Base-by-base conservation (phyloP, 1,139 yeast genomes). In the Hyphopichia khmerensis region DNA sequence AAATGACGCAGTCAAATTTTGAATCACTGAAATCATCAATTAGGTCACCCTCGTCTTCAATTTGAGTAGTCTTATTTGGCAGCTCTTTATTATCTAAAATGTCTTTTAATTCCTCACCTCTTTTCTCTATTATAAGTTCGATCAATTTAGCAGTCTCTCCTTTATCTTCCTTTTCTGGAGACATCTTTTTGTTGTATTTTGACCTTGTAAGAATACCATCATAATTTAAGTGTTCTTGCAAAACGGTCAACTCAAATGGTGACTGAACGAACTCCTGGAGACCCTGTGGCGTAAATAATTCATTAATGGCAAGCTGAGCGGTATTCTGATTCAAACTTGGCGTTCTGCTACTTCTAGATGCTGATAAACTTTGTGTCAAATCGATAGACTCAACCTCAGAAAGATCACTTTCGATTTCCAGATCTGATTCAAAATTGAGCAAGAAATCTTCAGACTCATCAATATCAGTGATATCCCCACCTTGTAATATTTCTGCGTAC, bases 1-100 rank as follows among this genome's bases (percentile, higher is more conserved):
- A 90, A 2, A 90, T 84, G 3, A 88, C 96, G 64, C 98, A 90
- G 11, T 66, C 78, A 35, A 73, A 55, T 18, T 64, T 49, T 5
- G 55, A 41, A 15, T 56, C 48, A 11, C 36, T 24, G 11, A 44
- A 43, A 11, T 46, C 43, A n/a, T 41, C 46, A 10, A 16, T 42
- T 6, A 36, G 40, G n/a, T 36, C 29, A 27, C 17, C 29, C 5
- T 33, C 40, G 14, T 16, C 29, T 13, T 26, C 33, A 16, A 11
- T 24, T 4, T 26, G n/a, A 3, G 16, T 5, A 4, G 17, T 16
- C n/a, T 38, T 33, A 10, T 15, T 24, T 8, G 34, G 13, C 6
- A 40, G 16, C 6, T 18, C 18, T 13, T 24, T 32, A 17, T 43
- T 35, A 27, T 38, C 24, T 19, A 39, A 33, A 3, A 42, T 29